These are phyloP conservation scores for Trametes punicea DNA, from an alignment of 768 basidiomycete genomes.

Conservation along the genomic window DNA sequence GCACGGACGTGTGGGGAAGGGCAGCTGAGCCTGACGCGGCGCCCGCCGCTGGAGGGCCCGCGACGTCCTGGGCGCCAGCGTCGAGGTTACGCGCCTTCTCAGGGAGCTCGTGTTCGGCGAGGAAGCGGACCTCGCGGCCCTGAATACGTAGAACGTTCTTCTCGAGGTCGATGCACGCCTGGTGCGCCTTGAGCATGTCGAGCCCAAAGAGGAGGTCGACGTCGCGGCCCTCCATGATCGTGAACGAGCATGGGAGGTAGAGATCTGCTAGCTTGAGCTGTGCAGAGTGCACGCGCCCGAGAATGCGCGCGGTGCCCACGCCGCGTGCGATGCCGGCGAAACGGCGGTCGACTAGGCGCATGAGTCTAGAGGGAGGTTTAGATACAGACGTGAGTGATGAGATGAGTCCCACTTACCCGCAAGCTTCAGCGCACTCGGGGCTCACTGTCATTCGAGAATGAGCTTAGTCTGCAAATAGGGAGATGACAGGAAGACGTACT, in stretches of 20 bases:
- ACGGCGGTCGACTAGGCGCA: slow-evolving; percentile 87
- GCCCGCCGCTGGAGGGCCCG: slow-evolving; percentile 23
- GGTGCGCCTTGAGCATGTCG: slow-evolving; percentile 99
- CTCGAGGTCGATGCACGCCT: slow-evolving; percentile 91
- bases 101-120: slow-evolving; percentile 93
- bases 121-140: slow-evolving; percentile 82
- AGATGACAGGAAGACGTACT: slow-evolving; percentile 49
- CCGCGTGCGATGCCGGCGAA: slow-evolving; percentile 90
- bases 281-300: slow-evolving; percentile 91
- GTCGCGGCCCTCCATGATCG: slow-evolving; percentile 93
- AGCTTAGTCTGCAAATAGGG: neutral
- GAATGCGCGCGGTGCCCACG: slow-evolving; percentile 91
- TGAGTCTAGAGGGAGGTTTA: slow-evolving; percentile 51
- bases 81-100: slow-evolving; percentile 61
- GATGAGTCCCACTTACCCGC: slow-evolving; percentile 55
- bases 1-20: slow-evolving; percentile 7
- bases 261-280: slow-evolving; percentile 87
- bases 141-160: slow-evolving; percentile 91
- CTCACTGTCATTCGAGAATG: slow-evolving; percentile 63
- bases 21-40: neutral
- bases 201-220: slow-evolving; percentile 96
- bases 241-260: slow-evolving; percentile 85
- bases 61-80: slow-evolving; percentile 26
- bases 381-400: neutral
- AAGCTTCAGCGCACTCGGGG: slow-evolving; percentile 86